These are phyloP conservation scores for Sporothrix sp. DNA, from an alignment of 2,329 filamentous ascomycete species.

Conservation along the genomic window DNA sequence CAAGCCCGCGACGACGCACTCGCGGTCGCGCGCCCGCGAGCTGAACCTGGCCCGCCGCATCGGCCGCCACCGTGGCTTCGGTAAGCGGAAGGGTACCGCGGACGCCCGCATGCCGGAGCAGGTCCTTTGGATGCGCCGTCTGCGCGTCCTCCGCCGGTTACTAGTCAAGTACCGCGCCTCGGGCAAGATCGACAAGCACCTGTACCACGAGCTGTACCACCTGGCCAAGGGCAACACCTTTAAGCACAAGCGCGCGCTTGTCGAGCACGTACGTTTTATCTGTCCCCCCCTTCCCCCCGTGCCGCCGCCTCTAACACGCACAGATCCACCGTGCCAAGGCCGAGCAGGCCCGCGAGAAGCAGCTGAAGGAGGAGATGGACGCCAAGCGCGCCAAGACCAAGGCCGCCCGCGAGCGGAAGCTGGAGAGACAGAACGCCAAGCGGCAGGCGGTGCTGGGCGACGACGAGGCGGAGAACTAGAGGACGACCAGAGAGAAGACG, in stretches of 20 bases:
- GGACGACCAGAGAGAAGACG: not conserved
- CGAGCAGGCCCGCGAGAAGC: conserved; percentile 92
- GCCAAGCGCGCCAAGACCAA: conserved; percentile 99
- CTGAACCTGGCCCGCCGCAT: conserved; percentile 90
- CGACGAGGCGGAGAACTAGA: conserved; percentile 41
- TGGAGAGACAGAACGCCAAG: conserved; percentile 87
- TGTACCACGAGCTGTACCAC: conserved; percentile 99
- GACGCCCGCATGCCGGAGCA: conserved; percentile 99
- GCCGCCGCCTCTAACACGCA: not conserved
- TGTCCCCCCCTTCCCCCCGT: not conserved
- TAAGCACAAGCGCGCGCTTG: conserved; percentile 99
- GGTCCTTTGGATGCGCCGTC: conserved; percentile 99
- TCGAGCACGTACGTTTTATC: conserved; percentile 85
- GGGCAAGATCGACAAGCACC: conserved; percentile 99
- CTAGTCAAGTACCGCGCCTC: conserved; percentile 99
- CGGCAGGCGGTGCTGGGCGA: conserved; percentile 74
- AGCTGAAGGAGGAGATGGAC: conserved; percentile 99
- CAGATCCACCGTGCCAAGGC: conserved; percentile 99
- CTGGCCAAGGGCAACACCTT: conserved; percentile 99
- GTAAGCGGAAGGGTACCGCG: conserved; percentile 99
- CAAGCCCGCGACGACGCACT: conserved; percentile 99
- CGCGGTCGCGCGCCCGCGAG: conserved; percentile 88
- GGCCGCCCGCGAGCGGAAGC: conserved; percentile 97
- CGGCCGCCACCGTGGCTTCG: conserved; percentile 96
- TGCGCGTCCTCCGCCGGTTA: conserved; percentile 96